Percentiles rank a stretch among this genome's conserved stretches.
Evolutionary conservation across 441 rosid species (phyloP).

Genomic region (Sinapis alba): DNA sequence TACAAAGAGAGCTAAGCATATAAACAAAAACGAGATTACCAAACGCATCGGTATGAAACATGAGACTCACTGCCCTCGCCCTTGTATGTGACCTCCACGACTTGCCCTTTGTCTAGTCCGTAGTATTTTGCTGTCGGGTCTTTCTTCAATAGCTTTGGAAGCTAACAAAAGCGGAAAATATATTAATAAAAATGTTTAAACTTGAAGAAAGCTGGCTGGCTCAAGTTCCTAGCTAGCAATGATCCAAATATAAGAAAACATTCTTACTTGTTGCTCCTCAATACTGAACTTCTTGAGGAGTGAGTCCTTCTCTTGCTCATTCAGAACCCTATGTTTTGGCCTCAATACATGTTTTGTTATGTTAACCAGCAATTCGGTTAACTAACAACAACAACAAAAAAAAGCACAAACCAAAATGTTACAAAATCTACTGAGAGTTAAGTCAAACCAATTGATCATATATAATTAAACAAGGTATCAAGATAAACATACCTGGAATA

Average conservation of each 20-base stretch:
- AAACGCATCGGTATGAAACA: not conserved
- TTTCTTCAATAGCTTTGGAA: slow-evolving; percentile 65
- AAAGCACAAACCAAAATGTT: not conserved
- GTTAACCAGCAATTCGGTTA: slow-evolving; percentile 81
- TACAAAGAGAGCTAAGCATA: not conserved
- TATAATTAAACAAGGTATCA: not conserved
- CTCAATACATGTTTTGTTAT: slow-evolving; percentile 85
- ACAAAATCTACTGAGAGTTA: not conserved
- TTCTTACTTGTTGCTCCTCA: slow-evolving; percentile 77
- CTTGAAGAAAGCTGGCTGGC: not conserved
- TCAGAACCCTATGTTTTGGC: slow-evolving; percentile 68
- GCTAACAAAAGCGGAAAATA: slow-evolving; percentile 40
- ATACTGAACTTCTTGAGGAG: slow-evolving; percentile 67
- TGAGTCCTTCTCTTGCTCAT: slow-evolving; percentile 63
- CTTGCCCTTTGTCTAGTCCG: slow-evolving; percentile 82
- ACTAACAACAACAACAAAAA: slow-evolving; percentile 44
- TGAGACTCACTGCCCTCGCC: slow-evolving; percentile 58
- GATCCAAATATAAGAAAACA: not conserved
- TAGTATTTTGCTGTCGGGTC: slow-evolving; percentile 74
- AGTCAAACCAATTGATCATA: not conserved
- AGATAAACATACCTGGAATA: slow-evolving; percentile 65
- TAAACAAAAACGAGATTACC: no score
- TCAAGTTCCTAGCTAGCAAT: not conserved
- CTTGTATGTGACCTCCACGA: slow-evolving; percentile 61
- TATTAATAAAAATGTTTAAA: not conserved